phyloP scores from a whole-genome alignment of 1,284 basidiomycete species.

The Melampsora americana region DNA sequence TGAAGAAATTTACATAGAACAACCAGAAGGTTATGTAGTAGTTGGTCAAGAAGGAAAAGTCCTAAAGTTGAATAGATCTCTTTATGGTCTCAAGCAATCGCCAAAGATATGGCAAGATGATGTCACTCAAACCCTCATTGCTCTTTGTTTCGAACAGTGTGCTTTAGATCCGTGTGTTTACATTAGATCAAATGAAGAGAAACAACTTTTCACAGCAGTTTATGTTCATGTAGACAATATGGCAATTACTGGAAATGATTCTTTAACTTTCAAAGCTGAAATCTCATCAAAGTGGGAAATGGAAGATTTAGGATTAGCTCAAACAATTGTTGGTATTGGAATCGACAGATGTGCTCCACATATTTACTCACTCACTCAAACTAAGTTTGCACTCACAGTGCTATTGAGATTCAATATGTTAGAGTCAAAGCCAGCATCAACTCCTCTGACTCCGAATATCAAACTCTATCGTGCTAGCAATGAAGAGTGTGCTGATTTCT shows the following conservation, averaged over 20 bases:
- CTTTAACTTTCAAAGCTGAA: neutral
- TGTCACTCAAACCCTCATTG: neutral
- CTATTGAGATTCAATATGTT: too few relatives aligned
- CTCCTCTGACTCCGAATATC: too few relatives aligned
- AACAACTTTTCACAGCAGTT: too few relatives aligned
- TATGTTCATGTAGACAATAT: neutral
- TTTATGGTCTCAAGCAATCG: neutral
- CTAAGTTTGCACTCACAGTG: too few relatives aligned
- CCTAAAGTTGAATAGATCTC: neutral
- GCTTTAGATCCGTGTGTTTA: neutral
- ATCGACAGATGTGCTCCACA: too few relatives aligned
- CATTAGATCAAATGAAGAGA: neutral
- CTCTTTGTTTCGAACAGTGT: neutral
- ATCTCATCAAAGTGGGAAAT: too few relatives aligned
- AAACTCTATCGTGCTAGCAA: neutral
- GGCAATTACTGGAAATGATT: neutral
- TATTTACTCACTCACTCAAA: too few relatives aligned
- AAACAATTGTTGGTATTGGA: too few relatives aligned
- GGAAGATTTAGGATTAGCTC: too few relatives aligned
- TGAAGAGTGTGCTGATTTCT: conserved; percentile 9
- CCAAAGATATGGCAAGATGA: neutral
- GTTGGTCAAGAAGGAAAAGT: neutral
- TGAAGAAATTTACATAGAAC: neutral
- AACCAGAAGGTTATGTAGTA: neutral
- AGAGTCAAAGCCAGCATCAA: too few relatives aligned